phyloP scores from a whole-genome alignment of 768 basidiomycete species.

The Podaxis sp. region DNA sequence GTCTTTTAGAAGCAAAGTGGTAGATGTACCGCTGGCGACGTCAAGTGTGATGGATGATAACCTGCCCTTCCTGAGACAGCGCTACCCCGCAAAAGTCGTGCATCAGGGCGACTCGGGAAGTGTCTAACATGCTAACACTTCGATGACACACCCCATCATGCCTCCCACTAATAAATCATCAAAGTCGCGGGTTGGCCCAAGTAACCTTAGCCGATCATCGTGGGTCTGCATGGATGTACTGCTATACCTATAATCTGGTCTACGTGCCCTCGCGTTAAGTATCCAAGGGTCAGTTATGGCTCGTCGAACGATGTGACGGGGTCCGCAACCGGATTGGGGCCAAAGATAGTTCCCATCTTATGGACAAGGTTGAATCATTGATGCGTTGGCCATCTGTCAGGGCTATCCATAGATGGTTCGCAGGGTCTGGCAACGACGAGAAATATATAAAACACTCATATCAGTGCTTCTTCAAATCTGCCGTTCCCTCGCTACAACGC shows the following conservation, averaged over 20 bases:
- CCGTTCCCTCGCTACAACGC: neutral
- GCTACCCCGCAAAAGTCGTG: neutral
- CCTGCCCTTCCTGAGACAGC: neutral
- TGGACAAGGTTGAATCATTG: neutral
- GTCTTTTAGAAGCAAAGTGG: too few species aligned
- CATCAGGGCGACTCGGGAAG: neutral
- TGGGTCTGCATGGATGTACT: neutral
- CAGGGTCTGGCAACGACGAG: neutral
- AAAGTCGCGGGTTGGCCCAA: neutral
- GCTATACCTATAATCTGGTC: too few species aligned
- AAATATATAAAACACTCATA: constrained; percentile 3
- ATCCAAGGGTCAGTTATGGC: neutral
- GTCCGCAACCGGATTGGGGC: neutral
- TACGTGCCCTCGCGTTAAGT: neutral
- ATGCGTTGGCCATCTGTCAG: constrained; percentile 3
- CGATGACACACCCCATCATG: constrained; percentile 8
- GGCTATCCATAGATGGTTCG: neutral
- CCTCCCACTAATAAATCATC: neutral
- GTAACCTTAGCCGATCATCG: neutral
- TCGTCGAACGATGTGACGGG: neutral
- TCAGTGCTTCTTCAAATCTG: neutral
- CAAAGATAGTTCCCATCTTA: neutral
- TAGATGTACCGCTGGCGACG: too few species aligned
- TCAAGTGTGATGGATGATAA: neutral
- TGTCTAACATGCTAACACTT: neutral